Base-by-base conservation (phyloP, 306 rosid genomes). In the Oxytropis ochrocephala region DNA sequence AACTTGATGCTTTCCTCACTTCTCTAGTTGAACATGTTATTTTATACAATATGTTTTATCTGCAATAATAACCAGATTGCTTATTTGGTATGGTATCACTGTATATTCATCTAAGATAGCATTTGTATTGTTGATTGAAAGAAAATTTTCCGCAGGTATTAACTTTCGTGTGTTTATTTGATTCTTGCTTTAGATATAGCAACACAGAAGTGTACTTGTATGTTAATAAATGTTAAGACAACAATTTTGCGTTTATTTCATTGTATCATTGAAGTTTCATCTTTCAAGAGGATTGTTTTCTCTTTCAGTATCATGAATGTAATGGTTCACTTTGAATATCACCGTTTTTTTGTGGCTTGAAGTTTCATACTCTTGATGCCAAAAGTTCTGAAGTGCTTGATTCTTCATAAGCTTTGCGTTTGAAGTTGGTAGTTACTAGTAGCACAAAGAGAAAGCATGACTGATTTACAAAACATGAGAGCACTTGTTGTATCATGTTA, bases 121-220 rank as follows among this genome's bases (percentile, higher is more conserved):
- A 48, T 47, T 19, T 32, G 19, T 47, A 33, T 35, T 19, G 59
- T 35, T 33, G n/a, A n/a, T 19, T 46, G 39, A 43, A 50, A 36
- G 54, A 53, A 51, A 3, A 0, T 10, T 11, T 21, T 24, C n/a
- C n/a, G n/a, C n/a, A n/a, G n/a, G n/a, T n/a, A n/a, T n/a, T n/a
- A n/a, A n/a, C n/a, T n/a, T n/a, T n/a, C n/a, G n/a, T n/a, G 24
- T 65, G n/a, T 33, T 67, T 58, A 33, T 54, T 42, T 58, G 61
- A 48, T n/a, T 75, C 7, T 7, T 19, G 10, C 48, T 71, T 19
- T 9, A 48, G 46, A 50, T 32, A 66, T 55, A 44, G 44, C 35
- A 21, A 36, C 42, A 21, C 39, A 46, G 17, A 51, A 49, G 3
- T 24, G 29, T 24, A 24, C 29, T 24, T 24, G 3, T 24, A 24